Conservation (phyloP, 371 early-diverging fungal species). For the Saksenaea oblongispora region DNA sequence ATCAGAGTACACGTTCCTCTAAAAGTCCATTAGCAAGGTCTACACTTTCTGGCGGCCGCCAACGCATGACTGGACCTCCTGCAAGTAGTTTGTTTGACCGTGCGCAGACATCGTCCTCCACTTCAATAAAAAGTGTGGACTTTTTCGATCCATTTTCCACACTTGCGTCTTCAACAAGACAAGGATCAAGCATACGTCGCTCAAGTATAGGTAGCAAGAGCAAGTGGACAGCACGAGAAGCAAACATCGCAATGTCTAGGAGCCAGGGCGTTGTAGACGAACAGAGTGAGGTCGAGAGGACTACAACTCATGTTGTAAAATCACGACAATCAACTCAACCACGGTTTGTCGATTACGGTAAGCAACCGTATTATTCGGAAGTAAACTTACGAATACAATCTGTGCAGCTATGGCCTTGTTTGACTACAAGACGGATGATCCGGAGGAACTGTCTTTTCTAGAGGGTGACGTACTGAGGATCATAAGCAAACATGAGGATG, state of each 20-base stretch:
- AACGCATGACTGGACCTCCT: not conserved
- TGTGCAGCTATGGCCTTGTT: not conserved
- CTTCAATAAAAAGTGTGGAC: not conserved
- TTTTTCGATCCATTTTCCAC: not conserved
- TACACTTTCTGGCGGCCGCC: not conserved
- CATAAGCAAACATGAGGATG: slow-evolving; percentile 79
- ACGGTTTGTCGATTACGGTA: not conserved
- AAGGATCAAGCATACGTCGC: not conserved
- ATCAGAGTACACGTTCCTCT: not conserved
- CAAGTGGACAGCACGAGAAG: slow-evolving; percentile 1
- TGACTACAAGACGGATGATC: slow-evolving; percentile 56
- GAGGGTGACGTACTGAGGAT: slow-evolving; percentile 81
- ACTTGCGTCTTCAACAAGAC: not conserved
- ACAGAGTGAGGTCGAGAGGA: not conserved
- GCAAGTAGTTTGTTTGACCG: not conserved
- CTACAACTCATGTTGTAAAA: not conserved
- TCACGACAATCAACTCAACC: not conserved
- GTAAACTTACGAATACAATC: not conserved
- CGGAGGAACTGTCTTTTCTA: slow-evolving; percentile 77
- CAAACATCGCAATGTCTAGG: not conserved
- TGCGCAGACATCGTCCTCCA: not conserved
- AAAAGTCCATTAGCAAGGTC: not conserved
- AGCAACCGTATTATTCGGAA: not conserved
- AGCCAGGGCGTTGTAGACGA: not conserved
- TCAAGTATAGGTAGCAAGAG: not conserved